phyloP scores from a whole-genome alignment of 2,329 filamentous ascomycete species.

The Alternaria longipes region DNA sequence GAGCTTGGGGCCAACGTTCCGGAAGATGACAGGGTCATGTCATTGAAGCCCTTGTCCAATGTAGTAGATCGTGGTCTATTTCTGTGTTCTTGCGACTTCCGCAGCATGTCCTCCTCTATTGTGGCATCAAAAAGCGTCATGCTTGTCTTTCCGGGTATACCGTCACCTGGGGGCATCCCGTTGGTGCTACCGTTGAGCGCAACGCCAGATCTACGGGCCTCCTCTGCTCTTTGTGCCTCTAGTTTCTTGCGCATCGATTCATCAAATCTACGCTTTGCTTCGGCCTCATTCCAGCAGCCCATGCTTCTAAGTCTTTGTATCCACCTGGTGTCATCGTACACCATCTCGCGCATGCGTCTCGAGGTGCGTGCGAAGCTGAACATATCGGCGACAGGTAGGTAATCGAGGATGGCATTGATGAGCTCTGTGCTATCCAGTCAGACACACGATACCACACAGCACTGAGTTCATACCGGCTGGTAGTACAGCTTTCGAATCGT shows the following conservation, averaged over 20 bases:
- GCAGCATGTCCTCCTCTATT: constrained; percentile 69
- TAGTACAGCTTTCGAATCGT: constrained; percentile 77
- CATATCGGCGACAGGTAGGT: constrained; percentile 84
- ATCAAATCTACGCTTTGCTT: constrained; percentile 83
- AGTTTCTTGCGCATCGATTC: constrained; percentile 67
- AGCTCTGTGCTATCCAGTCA: constrained; percentile 69
- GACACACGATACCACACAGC: background rate
- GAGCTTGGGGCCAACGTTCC: constrained; percentile 40
- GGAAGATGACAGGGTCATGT: constrained; percentile 65
- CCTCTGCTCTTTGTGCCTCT: constrained; percentile 63
- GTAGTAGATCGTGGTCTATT: constrained; percentile 42
- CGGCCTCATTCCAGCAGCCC: constrained; percentile 89
- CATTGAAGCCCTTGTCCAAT: constrained; percentile 79
- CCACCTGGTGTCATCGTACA: constrained; percentile 98
- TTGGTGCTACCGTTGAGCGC: constrained; percentile 46
- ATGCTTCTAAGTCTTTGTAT: constrained; percentile 85
- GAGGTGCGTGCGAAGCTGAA: constrained; percentile 86
- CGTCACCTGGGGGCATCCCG: constrained; percentile 48
- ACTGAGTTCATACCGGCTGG: constrained; percentile 72
- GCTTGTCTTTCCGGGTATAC: constrained; percentile 51
- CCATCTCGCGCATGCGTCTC: constrained; percentile 92
- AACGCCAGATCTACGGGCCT: constrained; percentile 49
- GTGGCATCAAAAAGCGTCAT: constrained; percentile 79
- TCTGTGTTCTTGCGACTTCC: constrained; percentile 49
- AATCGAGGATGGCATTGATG: constrained; percentile 85